Evolutionary conservation across 2,329 filamentous ascomycete genomes (phyloP), one percentile per base, ranked within the genome.

Genomic region (Nothopassalora personata): DNA sequence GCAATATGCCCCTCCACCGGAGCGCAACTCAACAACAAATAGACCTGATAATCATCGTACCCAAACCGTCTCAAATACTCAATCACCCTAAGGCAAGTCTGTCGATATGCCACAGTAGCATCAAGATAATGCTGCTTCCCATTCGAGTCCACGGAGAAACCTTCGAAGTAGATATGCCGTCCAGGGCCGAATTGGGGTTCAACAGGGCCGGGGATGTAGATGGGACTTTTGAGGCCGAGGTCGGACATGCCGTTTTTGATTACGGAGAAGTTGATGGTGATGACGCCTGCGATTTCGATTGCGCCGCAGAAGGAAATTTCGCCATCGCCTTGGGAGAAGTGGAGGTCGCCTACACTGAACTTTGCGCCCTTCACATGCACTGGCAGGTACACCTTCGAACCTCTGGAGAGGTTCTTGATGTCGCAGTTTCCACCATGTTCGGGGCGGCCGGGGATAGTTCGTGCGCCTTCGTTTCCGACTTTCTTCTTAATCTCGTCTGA

Each of bases 341-440:
- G 66, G 6, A 74, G 76, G 71, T 96, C 92, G 11, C 92, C 92
- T 0, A 96, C 92, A 47, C 84, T 89, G 75, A 96, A 96, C 71
- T 95, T 95, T 48, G 91, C 92, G 0, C 92, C 92, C 0, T 81
- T 76, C 4, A 97, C 90, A 68, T 96, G 91, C 0, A 97, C 88
- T 0, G 92, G 92, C 0, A 96, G 81, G 71, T 91, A 96, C 0
- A 95, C 89, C 70, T 92, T 93, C 59, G 82, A 87, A 1, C 90
- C 90, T 6, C 90, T 80, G 1, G 83, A 88, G 31, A 95, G 79
- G 68, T 94, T 94, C 77, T 95, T 95, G 74, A 95, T 94, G 66
- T 96, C 91, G 71, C 90, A 94, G 69, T 96, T 96, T 0, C 91
- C 92, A 13, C 92, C 92, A 67, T 95, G 89, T 68, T 95, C 91